These are phyloP conservation scores for Leishmania braziliensis DNA, from an alignment of 208 protist genomes.

Conservation along the genomic window DNA sequence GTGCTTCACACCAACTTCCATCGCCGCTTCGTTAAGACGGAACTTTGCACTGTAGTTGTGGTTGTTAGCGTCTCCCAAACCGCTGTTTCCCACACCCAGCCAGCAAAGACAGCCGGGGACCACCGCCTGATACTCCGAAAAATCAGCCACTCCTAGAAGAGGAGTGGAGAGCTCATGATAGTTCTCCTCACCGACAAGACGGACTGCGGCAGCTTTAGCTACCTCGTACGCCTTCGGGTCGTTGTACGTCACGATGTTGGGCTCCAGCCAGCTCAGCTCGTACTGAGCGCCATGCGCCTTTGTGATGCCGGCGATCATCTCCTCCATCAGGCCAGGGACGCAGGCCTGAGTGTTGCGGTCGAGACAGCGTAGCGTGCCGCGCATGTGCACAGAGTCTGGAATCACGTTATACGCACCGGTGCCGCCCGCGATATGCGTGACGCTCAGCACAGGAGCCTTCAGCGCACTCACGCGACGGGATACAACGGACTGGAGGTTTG, in stretches of 20 bases:
- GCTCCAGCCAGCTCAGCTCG: conserved; percentile 75
- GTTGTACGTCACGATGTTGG: conserved; percentile 84
- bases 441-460: conserved; percentile 61
- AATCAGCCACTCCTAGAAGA: conserved; percentile 68
- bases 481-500: conserved; percentile 62
- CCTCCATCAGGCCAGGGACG: conserved; percentile 71
- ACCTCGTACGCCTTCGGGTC: conserved; percentile 66
- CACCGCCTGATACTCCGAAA: conserved; percentile 74
- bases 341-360: conserved; percentile 62
- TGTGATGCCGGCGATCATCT: conserved; percentile 65
- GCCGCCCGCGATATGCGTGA: conserved; percentile 57
- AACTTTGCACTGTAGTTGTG: conserved; percentile 81
- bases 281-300: conserved; percentile 63
- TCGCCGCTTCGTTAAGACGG: conserved; percentile 61
- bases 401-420: conserved; percentile 76
- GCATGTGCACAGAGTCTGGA: conserved; percentile 62
- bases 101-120: conserved; percentile 78
- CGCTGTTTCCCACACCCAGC: conserved; percentile 52
- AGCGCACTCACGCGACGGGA: conserved; percentile 69
- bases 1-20: conserved; percentile 70
- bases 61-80: conserved; percentile 38
- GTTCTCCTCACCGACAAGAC: conserved; percentile 48
- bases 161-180: conserved; percentile 53
- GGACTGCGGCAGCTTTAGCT: conserved; percentile 43
- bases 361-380: conserved; percentile 71